phyloP scores from a whole-genome alignment of 768 basidiomycete genomes.

The Mycena albidolilacea region DNA sequence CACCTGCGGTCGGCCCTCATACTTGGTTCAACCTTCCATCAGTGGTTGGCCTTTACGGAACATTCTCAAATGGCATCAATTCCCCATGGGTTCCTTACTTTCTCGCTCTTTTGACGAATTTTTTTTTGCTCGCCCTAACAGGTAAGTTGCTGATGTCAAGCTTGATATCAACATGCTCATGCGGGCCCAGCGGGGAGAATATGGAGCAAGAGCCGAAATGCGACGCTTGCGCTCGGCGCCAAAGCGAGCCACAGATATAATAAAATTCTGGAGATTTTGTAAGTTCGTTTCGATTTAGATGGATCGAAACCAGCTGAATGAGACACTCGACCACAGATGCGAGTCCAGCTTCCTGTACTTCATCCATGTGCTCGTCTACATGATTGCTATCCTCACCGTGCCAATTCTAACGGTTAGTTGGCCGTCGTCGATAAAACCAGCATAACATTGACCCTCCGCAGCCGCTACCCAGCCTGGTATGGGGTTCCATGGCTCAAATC shows the following conservation, averaged over 20 bases:
- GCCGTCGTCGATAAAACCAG: not conserved
- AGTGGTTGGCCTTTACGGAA: not conserved
- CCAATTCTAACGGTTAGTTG: not conserved
- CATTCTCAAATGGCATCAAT: not conserved
- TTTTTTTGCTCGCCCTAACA: not conserved
- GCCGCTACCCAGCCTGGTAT: not conserved
- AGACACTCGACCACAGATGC: not conserved
- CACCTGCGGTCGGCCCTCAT: too few species aligned
- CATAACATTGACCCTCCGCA: not conserved
- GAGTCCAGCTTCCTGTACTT: conserved; percentile 18
- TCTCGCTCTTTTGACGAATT: not conserved
- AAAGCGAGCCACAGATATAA: not conserved
- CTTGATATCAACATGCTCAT: not conserved
- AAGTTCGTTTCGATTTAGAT: not conserved
- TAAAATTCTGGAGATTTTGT: conserved; percentile 1
- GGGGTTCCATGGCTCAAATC: conserved; percentile 13
- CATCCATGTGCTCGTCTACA: conserved; percentile 1
- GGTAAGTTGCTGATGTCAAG: not conserved
- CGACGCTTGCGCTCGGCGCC: conserved; percentile 2
- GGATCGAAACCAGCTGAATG: too few species aligned
- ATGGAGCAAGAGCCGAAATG: conserved; percentile 16
- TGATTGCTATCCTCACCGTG: not conserved
- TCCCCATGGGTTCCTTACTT: not conserved
- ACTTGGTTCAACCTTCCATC: not conserved
- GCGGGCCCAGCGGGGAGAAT: not conserved